These are phyloP conservation scores for Truncatella angustata DNA, from an alignment of 2,329 filamentous ascomycete species.

Conservation along the genomic window DNA sequence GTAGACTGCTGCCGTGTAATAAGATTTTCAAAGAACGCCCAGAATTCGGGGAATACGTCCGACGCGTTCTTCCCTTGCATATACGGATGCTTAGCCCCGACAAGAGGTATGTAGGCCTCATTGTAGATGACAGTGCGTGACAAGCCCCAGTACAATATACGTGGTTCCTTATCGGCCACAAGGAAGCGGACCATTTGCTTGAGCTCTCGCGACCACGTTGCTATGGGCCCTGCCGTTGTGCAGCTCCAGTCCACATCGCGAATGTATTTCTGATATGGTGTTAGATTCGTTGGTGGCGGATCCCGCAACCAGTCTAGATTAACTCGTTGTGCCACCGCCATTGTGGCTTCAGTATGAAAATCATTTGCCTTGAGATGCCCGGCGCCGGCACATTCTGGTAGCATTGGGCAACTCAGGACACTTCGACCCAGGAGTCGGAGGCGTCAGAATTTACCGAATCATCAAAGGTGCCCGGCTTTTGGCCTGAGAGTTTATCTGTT, in stretches of 20 bases:
- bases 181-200: constrained; percentile 33
- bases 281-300: constrained; percentile 13
- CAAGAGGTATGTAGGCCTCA: constrained; percentile 28
- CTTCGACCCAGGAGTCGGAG: too few species aligned
- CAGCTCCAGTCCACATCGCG: constrained; percentile 38
- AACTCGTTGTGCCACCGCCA: background rate
- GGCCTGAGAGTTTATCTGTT: too few species aligned
- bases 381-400: too few species aligned
- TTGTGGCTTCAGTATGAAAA: background rate
- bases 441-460: too few species aligned
- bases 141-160: constrained; percentile 34
- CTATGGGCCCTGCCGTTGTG: constrained; percentile 39
- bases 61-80: constrained; percentile 34
- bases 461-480: too few species aligned
- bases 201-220: constrained; percentile 37
- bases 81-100: constrained; percentile 31
- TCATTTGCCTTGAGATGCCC: background rate
- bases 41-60: constrained; percentile 37
- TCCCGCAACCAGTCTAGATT: constrained; percentile 22
- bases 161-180: constrained; percentile 33
- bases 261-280: constrained; percentile 22
- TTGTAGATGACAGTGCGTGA: constrained; percentile 33
- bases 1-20: constrained; percentile 26
- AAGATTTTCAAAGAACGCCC: constrained; percentile 24
- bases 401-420: too few species aligned